These are phyloP conservation scores for Claviceps capensis DNA, from an alignment of 2,329 filamentous ascomycete species.

Conservation along the genomic window DNA sequence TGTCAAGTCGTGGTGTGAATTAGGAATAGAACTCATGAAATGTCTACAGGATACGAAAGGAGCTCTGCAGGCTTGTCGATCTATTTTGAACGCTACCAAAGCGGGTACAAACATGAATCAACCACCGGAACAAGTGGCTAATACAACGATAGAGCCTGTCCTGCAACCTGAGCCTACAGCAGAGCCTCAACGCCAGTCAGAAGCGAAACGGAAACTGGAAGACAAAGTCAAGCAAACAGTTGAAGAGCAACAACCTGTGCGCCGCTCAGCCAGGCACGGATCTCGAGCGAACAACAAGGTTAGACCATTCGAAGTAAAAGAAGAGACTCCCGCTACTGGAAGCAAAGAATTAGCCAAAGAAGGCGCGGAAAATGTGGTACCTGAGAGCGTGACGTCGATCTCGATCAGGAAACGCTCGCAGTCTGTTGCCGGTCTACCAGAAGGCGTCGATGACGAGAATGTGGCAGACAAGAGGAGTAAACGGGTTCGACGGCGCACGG, in stretches of 20 bases:
- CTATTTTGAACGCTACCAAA: conserved; percentile 12
- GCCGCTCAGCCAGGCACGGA: conserved; percentile 5
- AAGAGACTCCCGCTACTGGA: conserved; percentile 11
- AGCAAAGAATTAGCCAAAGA: conserved; percentile 15
- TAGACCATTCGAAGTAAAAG: conserved; percentile 8
- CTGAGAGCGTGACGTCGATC: conserved; percentile 24
- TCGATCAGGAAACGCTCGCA: conserved; percentile 47
- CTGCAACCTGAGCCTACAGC: neutral
- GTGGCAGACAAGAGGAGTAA: conserved; percentile 50
- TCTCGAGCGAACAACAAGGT: conserved; percentile 1
- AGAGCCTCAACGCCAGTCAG: neutral
- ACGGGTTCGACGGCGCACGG: conserved; percentile 38
- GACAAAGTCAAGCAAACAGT: conserved; percentile 2
- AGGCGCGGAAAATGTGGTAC: conserved; percentile 15
- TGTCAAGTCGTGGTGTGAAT: conserved; percentile 19
- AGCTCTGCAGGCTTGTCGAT: conserved; percentile 18
- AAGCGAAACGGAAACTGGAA: neutral
- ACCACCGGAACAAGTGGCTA: conserved; percentile 2
- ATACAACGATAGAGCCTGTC: neutral
- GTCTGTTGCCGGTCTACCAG: conserved; percentile 44
- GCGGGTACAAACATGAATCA: conserved; percentile 7
- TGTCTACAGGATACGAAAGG: conserved; percentile 16
- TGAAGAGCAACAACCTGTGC: conserved; percentile 3
- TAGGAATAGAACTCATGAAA: conserved; percentile 21
- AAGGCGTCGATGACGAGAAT: conserved; percentile 42